Conservation (phyloP, 805 yeast species). For the Teunomyces lycoperdinae region DNA sequence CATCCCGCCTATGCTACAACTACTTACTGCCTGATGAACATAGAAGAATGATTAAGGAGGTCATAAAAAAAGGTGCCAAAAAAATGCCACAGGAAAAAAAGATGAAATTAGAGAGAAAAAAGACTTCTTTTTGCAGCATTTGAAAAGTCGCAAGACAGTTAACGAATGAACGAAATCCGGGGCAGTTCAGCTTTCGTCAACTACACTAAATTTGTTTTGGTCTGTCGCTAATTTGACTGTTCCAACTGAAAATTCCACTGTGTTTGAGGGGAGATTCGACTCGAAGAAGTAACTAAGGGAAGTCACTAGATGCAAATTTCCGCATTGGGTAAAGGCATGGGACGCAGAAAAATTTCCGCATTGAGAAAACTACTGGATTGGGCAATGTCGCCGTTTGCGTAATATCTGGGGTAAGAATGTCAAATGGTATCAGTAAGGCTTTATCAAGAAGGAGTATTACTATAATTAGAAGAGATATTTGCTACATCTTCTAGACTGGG, state of each 20-base stretch:
- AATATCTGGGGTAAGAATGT: conserved; percentile 1
- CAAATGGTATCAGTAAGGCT: background rate
- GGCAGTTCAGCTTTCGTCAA: background rate
- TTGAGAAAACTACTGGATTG: background rate
- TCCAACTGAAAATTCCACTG: background rate
- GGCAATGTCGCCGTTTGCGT: background rate
- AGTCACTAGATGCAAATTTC: background rate
- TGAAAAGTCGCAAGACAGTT: background rate
- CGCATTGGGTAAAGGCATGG: conserved; percentile 1
- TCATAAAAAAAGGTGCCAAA: background rate
- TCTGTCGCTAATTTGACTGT: background rate
- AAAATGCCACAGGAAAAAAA: background rate
- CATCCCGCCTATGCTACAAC: too few relatives aligned
- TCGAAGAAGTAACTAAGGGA: background rate
- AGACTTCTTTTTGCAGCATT: background rate
- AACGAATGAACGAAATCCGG: background rate
- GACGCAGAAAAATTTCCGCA: conserved; percentile 1
- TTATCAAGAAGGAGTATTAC: background rate
- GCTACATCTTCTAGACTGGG: background rate
- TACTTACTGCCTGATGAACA: too few relatives aligned
- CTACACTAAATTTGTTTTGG: background rate
- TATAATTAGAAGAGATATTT: background rate
- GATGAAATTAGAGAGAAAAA: background rate
- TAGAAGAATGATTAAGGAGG: background rate
- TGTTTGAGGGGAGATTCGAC: background rate